phyloP scores from a whole-genome alignment of 1,284 basidiomycete genomes.

The Tilletia caries region DNA sequence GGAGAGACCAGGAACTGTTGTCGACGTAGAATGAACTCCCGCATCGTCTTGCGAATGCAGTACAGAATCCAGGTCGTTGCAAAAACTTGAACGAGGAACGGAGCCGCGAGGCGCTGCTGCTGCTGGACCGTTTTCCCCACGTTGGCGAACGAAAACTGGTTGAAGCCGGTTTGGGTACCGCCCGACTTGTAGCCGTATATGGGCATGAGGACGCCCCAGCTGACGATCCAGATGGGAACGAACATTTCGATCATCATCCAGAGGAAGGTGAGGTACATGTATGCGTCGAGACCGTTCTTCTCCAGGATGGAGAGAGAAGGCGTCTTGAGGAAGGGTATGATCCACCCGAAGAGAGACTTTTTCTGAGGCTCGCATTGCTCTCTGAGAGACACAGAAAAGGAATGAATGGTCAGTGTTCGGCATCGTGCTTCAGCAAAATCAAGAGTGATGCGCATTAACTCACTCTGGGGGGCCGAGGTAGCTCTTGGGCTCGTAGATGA shows the following conservation, averaged over 20 bases:
- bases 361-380: slow-evolving; percentile 52
- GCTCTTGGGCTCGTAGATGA: slow-evolving; percentile 55
- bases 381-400: not conserved
- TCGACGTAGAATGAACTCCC: slow-evolving; percentile 73
- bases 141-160: slow-evolving; percentile 66
- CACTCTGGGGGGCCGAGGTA: slow-evolving; percentile 38
- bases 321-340: slow-evolving; percentile 51
- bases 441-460: no score
- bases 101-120: slow-evolving; percentile 44
- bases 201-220: slow-evolving; percentile 62
- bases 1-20: slow-evolving; percentile 78
- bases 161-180: slow-evolving; percentile 63
- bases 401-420: not conserved
- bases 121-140: slow-evolving; percentile 30
- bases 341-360: slow-evolving; percentile 53
- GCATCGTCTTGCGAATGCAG: slow-evolving; percentile 76
- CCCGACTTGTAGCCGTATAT: slow-evolving; percentile 57
- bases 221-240: slow-evolving; percentile 63
- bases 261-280: slow-evolving; percentile 85
- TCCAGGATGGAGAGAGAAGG: slow-evolving; percentile 48
- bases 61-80: slow-evolving; percentile 69
- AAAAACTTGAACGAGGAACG: slow-evolving; percentile 45
- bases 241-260: slow-evolving; percentile 73
- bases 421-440: no score
- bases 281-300: slow-evolving; percentile 85